Percentiles rank a stretch among this genome's conserved stretches.
These are phyloP conservation scores for Paratinospora sagittata DNA, from an alignment of 164 flowering plant species.

Conservation along the genomic window DNA sequence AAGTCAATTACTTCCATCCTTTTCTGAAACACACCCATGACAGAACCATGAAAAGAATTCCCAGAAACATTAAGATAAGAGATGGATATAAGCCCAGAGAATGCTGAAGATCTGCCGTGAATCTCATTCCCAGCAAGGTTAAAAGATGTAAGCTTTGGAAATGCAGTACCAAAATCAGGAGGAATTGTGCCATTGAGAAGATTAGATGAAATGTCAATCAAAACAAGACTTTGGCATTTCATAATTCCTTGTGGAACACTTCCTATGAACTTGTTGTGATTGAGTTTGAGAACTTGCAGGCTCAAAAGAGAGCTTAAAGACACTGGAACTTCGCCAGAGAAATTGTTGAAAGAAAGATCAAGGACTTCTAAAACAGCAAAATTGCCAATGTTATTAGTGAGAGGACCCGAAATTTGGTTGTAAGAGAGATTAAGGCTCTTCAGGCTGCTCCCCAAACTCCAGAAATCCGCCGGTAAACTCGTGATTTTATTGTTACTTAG, in stretches of 20 bases:
- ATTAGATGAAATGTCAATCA: slow-evolving; percentile 58
- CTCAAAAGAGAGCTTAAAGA: slow-evolving; percentile 47
- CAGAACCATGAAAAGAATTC: slow-evolving; percentile 65
- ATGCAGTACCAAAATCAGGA: slow-evolving; percentile 50
- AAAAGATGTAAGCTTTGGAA: slow-evolving; percentile 50
- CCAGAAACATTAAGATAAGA: slow-evolving; percentile 57
- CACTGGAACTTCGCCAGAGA: slow-evolving; percentile 56
- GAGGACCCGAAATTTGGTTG: slow-evolving; percentile 54
- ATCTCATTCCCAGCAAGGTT: slow-evolving; percentile 64
- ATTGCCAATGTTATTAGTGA: slow-evolving; percentile 68
- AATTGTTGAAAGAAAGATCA: slow-evolving; percentile 63
- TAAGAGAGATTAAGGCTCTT: slow-evolving; percentile 53
- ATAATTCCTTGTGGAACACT: slow-evolving; percentile 46
- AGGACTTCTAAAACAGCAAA: slow-evolving; percentile 50
- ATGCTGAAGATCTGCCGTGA: slow-evolving; percentile 49
- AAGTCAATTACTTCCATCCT: slow-evolving; percentile 58
- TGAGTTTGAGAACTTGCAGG: slow-evolving; percentile 46
- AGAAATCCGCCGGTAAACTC: slow-evolving; percentile 70
- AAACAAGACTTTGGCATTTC: slow-evolving; percentile 41
- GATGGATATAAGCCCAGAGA: slow-evolving; percentile 43
- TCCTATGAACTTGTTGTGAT: slow-evolving; percentile 41
- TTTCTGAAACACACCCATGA: slow-evolving; percentile 41
- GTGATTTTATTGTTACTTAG: slow-evolving; percentile 69
- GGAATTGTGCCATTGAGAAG: slow-evolving; percentile 53
- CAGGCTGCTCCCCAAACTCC: slow-evolving; percentile 56